Evolutionary conservation across 2,329 filamentous ascomycete genomes (phyloP), one percentile per base, ranked within the genome.

Genomic region (Sarocladium brachiariae): DNA sequence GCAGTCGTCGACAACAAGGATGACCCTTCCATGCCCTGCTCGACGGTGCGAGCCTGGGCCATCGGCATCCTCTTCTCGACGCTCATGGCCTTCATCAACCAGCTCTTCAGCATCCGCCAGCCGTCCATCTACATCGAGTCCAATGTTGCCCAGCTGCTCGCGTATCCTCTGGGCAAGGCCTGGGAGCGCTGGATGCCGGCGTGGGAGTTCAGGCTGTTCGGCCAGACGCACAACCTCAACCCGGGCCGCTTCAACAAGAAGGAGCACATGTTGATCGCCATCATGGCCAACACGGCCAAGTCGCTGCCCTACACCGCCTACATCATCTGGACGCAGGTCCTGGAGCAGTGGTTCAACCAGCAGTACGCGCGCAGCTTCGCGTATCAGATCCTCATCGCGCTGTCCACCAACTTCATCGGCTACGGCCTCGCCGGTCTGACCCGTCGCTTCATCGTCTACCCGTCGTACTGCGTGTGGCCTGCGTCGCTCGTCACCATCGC

Each of bases 1-100:
- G 71, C 76, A 8, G 73, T 78, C 2, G 75, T 78, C 14, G 73
- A 74, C 57, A 78, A 79, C 56, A 71, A 75, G 30, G 78, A 81
- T 52, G 71, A 78, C 53, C 71, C 74, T 0, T 57, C 51, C 7
- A 63, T 68, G 23, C 77, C 76, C 1, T 69, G 66, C 35, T 73
- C 73, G 8, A 81, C 78, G 0, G 70, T 80, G 18, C 71, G 77
- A 0, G 70, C 72, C 9, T 79, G 75, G 75, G 56, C 61, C 7
- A 72, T 80, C 6, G 77, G 76, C 1, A 56, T 75, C 3, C 51
- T 71, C 11, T 78, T 78, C 34, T 68, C 71, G 1, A 60, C 70
- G 9, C 49, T 72, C 8, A 64, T 76, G 11, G 65, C 71, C 18
- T 72, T 73, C 43, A 65, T 75, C 56, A 80, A 81, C 53, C 72